Conservation (phyloP, 331 rosid genomes). For the Rhamnella rubrinervis region DNA sequence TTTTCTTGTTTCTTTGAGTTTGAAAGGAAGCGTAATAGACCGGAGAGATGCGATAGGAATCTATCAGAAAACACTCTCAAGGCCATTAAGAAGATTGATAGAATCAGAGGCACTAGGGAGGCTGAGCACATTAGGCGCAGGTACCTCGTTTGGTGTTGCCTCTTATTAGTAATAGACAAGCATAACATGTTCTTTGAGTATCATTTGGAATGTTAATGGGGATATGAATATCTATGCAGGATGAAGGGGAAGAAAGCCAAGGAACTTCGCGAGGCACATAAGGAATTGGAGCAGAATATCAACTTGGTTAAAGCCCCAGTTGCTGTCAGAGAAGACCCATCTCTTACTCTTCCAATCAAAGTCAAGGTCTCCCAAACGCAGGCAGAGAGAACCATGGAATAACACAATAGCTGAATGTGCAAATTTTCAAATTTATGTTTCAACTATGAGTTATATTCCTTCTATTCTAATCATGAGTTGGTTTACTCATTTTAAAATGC, state of each 20-base stretch:
- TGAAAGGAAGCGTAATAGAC: slow-evolving; percentile 84
- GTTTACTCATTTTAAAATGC: too few relatives aligned
- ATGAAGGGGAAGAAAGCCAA: slow-evolving; percentile 42
- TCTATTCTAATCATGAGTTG: too few relatives aligned
- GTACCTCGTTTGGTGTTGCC: slow-evolving; percentile 22
- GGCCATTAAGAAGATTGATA: slow-evolving; percentile 63
- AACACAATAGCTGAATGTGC: too few relatives aligned
- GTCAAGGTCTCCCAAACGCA: slow-evolving; percentile 35
- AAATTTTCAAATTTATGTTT: too few relatives aligned
- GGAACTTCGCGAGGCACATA: slow-evolving; percentile 23
- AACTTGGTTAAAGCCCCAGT: slow-evolving; percentile 56
- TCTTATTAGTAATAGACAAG: background rate
- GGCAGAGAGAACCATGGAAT: too few relatives aligned
- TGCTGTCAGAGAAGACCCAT: slow-evolving; percentile 37
- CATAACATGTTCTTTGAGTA: background rate
- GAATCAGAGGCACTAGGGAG: slow-evolving; percentile 47
- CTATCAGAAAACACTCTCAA: slow-evolving; percentile 41
- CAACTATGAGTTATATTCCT: too few relatives aligned
- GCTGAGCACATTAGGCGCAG: slow-evolving; percentile 41
- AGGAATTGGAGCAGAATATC: slow-evolving; percentile 52
- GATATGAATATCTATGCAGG: slow-evolving; percentile 29
- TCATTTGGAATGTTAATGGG: background rate
- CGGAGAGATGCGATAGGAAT: slow-evolving; percentile 76
- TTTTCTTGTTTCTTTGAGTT: slow-evolving; percentile 43
- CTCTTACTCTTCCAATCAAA: slow-evolving; percentile 49